Evolutionary conservation across 257 asterid genomes (phyloP).

Genomic region (Avicennia marina): DNA sequence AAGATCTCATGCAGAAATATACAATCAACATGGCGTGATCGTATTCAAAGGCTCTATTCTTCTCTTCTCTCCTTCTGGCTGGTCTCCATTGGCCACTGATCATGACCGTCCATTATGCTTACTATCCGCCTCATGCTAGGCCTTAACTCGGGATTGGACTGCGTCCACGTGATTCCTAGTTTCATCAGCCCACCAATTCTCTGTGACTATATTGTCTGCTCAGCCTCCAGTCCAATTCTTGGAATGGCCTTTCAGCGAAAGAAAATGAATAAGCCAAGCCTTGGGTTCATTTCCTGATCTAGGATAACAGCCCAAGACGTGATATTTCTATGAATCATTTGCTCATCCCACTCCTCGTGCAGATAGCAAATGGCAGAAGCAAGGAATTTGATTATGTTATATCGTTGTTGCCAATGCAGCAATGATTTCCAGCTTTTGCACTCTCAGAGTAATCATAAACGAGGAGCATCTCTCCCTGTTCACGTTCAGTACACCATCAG

Average conservation of each 20-base stretch:
- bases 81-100: slow-evolving; percentile 50
- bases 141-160: slow-evolving; percentile 53
- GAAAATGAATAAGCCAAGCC: slow-evolving; percentile 90
- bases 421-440: slow-evolving; percentile 6
- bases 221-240: slow-evolving; percentile 62
- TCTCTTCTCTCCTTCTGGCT: slow-evolving; percentile 42
- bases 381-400: slow-evolving; percentile 64
- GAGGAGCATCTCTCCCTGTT: slow-evolving; percentile 98
- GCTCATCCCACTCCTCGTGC: slow-evolving; percentile 98
- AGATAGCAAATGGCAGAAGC: slow-evolving; percentile 86
- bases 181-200: slow-evolving; percentile 62
- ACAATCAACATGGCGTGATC: no score
- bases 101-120: slow-evolving; percentile 76
- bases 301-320: slow-evolving; percentile 77
- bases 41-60: no score
- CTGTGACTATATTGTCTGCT: slow-evolving; percentile 45
- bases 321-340: slow-evolving; percentile 80
- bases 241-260: slow-evolving; percentile 60
- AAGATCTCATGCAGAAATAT: no score
- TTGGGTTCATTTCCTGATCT: slow-evolving; percentile 75
- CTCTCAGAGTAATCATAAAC: slow-evolving; percentile 64
- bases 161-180: slow-evolving; percentile 74
- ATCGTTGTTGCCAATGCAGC: slow-evolving; percentile 62
- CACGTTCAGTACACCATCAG: slow-evolving; percentile 99
- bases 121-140: slow-evolving; percentile 87